Percentiles rank a stretch among this genome's conserved stretches.
Evolutionary conservation across 1,284 basidiomycete species (phyloP).

Genomic region (Chalciporus piperatoides): DNA sequence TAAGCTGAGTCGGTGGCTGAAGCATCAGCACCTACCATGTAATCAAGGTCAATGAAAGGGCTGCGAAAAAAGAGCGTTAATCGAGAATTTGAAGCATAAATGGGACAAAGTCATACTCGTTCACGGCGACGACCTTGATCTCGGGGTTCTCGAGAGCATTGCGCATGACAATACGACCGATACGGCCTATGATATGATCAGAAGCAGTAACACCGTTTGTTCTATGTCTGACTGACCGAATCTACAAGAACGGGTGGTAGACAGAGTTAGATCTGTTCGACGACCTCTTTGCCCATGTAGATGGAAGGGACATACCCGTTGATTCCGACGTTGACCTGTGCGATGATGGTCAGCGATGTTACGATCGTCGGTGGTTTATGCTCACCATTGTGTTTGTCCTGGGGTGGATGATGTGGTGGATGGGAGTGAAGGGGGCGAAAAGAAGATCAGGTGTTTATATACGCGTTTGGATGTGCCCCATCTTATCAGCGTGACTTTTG

Average conservation of each 20-base stretch:
- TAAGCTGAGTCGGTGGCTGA: not conserved
- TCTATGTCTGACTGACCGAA: slow-evolving; percentile 63
- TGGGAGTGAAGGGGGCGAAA: slow-evolving; percentile 3
- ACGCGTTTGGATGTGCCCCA: slow-evolving; percentile 7
- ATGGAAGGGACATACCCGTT: slow-evolving; percentile 64
- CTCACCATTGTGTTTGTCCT: slow-evolving; percentile 25
- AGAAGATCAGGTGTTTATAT: slow-evolving; percentile 21
- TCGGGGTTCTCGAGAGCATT: slow-evolving; percentile 83
- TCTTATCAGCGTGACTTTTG: slow-evolving; percentile 26
- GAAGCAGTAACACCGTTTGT: not conserved
- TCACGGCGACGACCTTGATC: slow-evolving; percentile 83
- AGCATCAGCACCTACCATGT: slow-evolving; percentile 68
- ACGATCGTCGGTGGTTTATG: not conserved
- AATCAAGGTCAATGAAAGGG: slow-evolving; percentile 62
- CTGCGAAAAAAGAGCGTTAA: slow-evolving; percentile 12
- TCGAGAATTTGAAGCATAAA: not conserved
- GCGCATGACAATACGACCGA: slow-evolving; percentile 96
- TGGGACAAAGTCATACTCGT: slow-evolving; percentile 61
- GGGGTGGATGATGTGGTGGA: slow-evolving; percentile 7
- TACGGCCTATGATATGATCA: slow-evolving; percentile 68
- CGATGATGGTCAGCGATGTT: slow-evolving; percentile 7
- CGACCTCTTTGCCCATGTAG: not conserved
- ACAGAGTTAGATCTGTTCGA: slow-evolving; percentile 16
- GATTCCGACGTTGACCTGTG: slow-evolving; percentile 83
- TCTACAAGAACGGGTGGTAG: slow-evolving; percentile 39